Conservation (phyloP, 1,139 yeast species). For the Nakaseomyces sp. region DNA sequence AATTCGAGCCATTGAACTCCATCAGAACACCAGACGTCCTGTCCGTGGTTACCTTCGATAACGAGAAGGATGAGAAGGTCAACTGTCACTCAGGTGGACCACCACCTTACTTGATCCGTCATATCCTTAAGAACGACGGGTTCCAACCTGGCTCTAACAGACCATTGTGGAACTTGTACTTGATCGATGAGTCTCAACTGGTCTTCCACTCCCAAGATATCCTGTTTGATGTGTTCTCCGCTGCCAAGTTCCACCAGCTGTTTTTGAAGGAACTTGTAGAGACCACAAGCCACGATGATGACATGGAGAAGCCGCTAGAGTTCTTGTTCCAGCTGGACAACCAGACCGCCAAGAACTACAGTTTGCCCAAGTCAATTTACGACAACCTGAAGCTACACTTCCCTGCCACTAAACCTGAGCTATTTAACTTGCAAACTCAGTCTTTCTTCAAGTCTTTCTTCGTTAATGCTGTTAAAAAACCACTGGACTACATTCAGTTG, state of each 20-base stretch:
- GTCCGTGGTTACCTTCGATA: slow-evolving; percentile 19
- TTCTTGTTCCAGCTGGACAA: background rate
- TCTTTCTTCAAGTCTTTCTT: slow-evolving; percentile 24
- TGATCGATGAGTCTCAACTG: slow-evolving; percentile 23
- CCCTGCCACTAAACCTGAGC: slow-evolving; percentile 22
- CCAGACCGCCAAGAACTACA: background rate
- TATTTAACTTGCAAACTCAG: slow-evolving; percentile 23
- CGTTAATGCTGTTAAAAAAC: slow-evolving; percentile 21
- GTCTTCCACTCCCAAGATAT: slow-evolving; percentile 28
- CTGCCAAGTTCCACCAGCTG: slow-evolving; percentile 25
- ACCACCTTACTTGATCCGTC: slow-evolving; percentile 21
- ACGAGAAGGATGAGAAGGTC: slow-evolving; percentile 21
- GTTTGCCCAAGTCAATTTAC: slow-evolving; percentile 18
- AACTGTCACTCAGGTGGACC: slow-evolving; percentile 27
- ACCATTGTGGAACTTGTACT: slow-evolving; percentile 25
- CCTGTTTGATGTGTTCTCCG: slow-evolving; percentile 27
- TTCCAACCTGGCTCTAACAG: slow-evolving; percentile 19
- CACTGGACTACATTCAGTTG: slow-evolving; percentile 13
- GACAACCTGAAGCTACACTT: slow-evolving; percentile 18
- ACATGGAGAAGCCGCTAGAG: slow-evolving; percentile 2
- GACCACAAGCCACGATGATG: background rate
- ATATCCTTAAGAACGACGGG: slow-evolving; percentile 21
- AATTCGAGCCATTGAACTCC: slow-evolving; percentile 17
- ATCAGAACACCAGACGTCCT: slow-evolving; percentile 22
- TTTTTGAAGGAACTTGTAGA: slow-evolving; percentile 9